These are phyloP conservation scores for Cutaneotrichosporon cyanovorans DNA, from an alignment of 1,284 basidiomycete genomes.

Conservation along the genomic window DNA sequence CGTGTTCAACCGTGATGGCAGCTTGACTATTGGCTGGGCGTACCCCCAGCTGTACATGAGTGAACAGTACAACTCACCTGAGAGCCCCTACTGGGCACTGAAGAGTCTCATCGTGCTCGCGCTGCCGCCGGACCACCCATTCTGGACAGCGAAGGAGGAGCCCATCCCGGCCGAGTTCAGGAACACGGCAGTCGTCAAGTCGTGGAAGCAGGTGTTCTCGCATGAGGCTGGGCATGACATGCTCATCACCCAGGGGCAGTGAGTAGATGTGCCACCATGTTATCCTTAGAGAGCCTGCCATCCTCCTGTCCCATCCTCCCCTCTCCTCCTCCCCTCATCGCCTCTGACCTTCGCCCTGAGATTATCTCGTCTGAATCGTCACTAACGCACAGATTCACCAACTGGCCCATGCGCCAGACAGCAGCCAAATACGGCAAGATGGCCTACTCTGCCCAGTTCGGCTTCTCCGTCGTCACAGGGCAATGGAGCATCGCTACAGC, in stretches of 20 bases:
- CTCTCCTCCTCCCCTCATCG: too few relatives aligned
- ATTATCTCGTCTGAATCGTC: too few relatives aligned
- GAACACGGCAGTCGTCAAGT: conserved; percentile 12
- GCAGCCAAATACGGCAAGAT: conserved; percentile 66
- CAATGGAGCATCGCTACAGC: conserved; percentile 59
- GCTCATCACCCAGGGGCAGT: conserved; percentile 63
- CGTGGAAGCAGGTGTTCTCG: conserved; percentile 24
- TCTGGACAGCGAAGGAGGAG: conserved; percentile 57
- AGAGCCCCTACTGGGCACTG: conserved; percentile 70
- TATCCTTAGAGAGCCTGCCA: too few relatives aligned
- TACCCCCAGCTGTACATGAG: conserved; percentile 66
- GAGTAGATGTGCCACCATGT: too few relatives aligned
- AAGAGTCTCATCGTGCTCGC: conserved; percentile 63
- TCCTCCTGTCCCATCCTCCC: too few relatives aligned
- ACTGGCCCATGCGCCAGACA: conserved; percentile 6
- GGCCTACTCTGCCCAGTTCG: conserved; percentile 64
- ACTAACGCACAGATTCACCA: neutral
- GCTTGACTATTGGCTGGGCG: conserved; percentile 60
- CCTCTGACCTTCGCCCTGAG: too few relatives aligned
- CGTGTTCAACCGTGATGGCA: conserved; percentile 53
- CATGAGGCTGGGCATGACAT: conserved; percentile 50
- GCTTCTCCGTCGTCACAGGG: conserved; percentile 64
- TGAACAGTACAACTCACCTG: conserved; percentile 43
- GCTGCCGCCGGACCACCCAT: conserved; percentile 57
- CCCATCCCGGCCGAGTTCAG: conserved; percentile 46